Evolutionary conservation across 1,284 basidiomycete species (phyloP), one percentile per base, ranked within the genome.

Genomic region (Malassezia psittaci): DNA sequence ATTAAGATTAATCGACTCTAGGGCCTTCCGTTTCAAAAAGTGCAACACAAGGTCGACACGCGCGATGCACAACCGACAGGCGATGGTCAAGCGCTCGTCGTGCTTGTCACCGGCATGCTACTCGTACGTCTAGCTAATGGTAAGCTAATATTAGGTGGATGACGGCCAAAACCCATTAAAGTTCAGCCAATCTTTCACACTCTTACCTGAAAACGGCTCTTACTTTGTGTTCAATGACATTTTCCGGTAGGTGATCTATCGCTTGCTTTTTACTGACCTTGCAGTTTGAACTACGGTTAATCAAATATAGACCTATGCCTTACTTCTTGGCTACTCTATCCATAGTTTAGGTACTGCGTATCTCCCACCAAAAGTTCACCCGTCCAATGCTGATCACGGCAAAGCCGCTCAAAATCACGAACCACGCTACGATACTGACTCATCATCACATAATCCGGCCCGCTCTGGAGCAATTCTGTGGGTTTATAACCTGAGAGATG

Each of bases 21-120:
- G 89, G 68, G 69, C 48, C 80, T 96, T 38, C 87, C 89, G 4
- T 94, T 96, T 79, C 40, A 76, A 49, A 85, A 83, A 67, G 89
- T 96, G 40, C 77, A 79, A 63, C 93, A 96, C 81, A 83, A 84
- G 59, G 81, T 96, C 66, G 79, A 83, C 21, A 96, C 90, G 6
- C 78, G 84, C 54, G 91, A 96, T 75, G 87, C 85, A 12, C 93
- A 96, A 76, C 91, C 91, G 6, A 87, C 89, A 1, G 83, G 82
- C 5, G 73, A 77, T 16, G 75, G 81, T 12, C 80, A 83, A 8
- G 84, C 83, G 62, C 77, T 96, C 60, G 78, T 94, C 54, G 88
- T 96, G 54, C 83, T 84, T 70, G 88, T 96, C 37, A 96, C 90
- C 24, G 93, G 93, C 10, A 78, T 84, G 48, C 79, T 96, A 32